Percentiles rank a stretch among this genome's conserved stretches.
Conservation (phyloP, 2,329 filamentous ascomycete species). For the Fusarium solani-melongenae region DNA sequence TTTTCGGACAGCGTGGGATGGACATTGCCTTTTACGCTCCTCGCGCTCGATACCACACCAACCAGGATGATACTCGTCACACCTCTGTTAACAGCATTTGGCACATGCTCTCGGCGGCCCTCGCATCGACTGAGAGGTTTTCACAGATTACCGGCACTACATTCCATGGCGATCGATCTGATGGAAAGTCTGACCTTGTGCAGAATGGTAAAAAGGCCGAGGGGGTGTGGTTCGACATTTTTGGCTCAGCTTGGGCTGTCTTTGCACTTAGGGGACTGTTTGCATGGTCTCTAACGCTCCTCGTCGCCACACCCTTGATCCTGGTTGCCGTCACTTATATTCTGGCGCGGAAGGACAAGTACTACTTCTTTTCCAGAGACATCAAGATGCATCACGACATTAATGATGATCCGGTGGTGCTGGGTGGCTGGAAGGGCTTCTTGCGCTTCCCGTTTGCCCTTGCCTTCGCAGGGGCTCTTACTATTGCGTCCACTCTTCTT, state of each 20-base stretch:
- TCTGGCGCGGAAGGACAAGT: conserved; percentile 79
- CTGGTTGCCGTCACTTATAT: conserved; percentile 76
- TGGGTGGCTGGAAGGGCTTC: conserved; percentile 84
- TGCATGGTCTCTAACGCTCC: conserved; percentile 84
- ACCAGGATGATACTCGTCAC: conserved; percentile 86
- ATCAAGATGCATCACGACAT: conserved; percentile 66
- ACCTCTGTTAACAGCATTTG: conserved; percentile 79
- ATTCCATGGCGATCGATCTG: conserved; percentile 71
- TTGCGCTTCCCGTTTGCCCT: conserved; percentile 86
- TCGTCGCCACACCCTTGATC: conserved; percentile 81
- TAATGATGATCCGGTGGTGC: conserved; percentile 68
- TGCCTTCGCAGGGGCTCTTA: conserved; percentile 72
- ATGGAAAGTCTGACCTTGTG: conserved; percentile 68
- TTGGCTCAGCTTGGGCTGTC: conserved; percentile 81
- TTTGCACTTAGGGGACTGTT: conserved; percentile 87
- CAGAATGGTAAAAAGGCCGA: conserved; percentile 73
- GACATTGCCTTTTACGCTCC: conserved; percentile 94
- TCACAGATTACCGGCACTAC: conserved; percentile 73
- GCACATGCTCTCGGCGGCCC: conserved; percentile 92
- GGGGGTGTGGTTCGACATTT: conserved; percentile 94
- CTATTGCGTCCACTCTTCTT: conserved; percentile 78
- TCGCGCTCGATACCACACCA: conserved; percentile 88
- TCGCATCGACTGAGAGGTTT: conserved; percentile 78
- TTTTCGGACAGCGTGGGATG: conserved; percentile 84
- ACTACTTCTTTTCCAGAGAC: conserved; percentile 83